Evolutionary conservation across 371 early-diverging fungal species (phyloP), one percentile per base, ranked within the genome.

Genomic region (Rhizopus stolonifer): DNA sequence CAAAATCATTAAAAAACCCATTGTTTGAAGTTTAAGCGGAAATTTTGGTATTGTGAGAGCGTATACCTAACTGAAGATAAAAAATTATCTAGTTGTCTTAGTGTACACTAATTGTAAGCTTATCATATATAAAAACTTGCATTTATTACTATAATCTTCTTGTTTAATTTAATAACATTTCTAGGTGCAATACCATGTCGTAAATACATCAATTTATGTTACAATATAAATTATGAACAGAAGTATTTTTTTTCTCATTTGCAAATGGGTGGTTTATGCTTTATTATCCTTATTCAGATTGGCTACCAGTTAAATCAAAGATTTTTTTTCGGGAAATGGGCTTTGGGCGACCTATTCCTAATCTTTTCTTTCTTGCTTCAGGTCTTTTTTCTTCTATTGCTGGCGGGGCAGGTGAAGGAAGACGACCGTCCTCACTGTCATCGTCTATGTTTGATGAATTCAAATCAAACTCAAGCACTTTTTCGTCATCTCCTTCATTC

Each of bases 331-430:
- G 39, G 9, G 42, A 23, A 23, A 46, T 29, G 21, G 34, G 36
- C 4, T 9, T 46, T n/a, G 51, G 42, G 10, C 46, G 49, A 21
- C 61, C 61, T 19, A 61, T 21, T 11, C 63, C 58, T 46, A 58
- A 22, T 11, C 58, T 44, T 55, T 51, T 48, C 36, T 52, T 57
- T 36, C 49, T 63, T 3, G 36, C 34, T 42, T 14, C 10, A 8
- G 22, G 33, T 7, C 25, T 32, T 22, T 23, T 19, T 21, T 50
- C 15, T 36, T 13, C 25, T 18, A 6, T 24, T 29, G 6, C 19
- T 11, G 48, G 49, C 7, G 48, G 17, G 1, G 14, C 2, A 26
- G 51, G 31, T 17, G 26, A 24, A 19, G 49, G 24, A 43, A 33
- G 25, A 21, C 29, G 4, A 11, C 49, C 50, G 2, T 55, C 48